phyloP scores from a whole-genome alignment of 2,329 filamentous ascomycete genomes.

The Aspergillus sp. region DNA sequence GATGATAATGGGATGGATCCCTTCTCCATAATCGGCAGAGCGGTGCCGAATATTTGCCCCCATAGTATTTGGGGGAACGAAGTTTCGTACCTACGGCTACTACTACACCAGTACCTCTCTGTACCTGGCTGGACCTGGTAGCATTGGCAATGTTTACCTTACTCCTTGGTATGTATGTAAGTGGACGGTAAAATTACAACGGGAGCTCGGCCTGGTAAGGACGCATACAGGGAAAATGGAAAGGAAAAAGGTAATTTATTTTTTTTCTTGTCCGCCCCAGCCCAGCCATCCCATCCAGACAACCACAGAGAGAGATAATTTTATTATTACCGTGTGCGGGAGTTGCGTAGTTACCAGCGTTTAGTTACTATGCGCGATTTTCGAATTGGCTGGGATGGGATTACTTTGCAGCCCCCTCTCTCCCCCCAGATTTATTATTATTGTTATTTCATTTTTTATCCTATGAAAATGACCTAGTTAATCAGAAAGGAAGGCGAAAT shows the following conservation, averaged over 20 bases:
- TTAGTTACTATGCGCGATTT: slow-evolving; percentile 24
- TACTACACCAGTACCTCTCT: no score
- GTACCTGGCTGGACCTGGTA: not conserved
- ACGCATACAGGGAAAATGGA: not conserved
- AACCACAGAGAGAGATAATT: not conserved
- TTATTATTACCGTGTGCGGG: slow-evolving; percentile 13
- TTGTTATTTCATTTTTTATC: no score
- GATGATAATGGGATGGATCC: no score
- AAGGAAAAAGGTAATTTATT: not conserved
- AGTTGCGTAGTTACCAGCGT: slow-evolving; percentile 10
- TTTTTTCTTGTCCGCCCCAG: not conserved
- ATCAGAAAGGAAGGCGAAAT: not conserved
- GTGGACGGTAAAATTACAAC: not conserved
- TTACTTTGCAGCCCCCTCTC: not conserved
- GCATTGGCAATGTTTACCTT: not conserved
- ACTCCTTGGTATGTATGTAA: no score
- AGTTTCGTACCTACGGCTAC: no score
- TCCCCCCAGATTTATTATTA: no score
- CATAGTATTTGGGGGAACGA: not conserved
- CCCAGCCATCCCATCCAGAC: not conserved
- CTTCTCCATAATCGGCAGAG: slow-evolving; percentile 14
- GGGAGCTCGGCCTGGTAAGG: not conserved
- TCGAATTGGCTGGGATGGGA: slow-evolving; percentile 2
- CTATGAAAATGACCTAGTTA: not conserved
- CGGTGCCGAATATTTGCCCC: slow-evolving; percentile 16